A percentile compares a stretch with the other conserved stretches of the same genome.
phyloP scores from a whole-genome alignment of 306 rosid genomes.

The Vicia faba region DNA sequence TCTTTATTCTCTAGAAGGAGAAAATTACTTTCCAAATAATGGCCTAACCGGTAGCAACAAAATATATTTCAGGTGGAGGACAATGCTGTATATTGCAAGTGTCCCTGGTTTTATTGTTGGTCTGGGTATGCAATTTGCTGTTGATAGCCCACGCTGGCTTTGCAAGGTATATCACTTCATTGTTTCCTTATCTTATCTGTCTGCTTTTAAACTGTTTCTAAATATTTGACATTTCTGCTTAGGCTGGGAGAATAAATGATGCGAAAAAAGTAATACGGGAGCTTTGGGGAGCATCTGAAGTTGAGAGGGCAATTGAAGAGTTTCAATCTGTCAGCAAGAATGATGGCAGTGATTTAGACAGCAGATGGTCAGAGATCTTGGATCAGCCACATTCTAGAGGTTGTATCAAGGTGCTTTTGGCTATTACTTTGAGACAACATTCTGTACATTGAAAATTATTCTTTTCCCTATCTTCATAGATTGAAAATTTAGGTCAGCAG shows the following conservation, averaged over 20 bases:
- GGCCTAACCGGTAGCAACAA: constrained; percentile 10
- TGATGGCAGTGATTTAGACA: constrained; percentile 77
- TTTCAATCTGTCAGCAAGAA: constrained; percentile 69
- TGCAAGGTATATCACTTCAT: constrained; percentile 66
- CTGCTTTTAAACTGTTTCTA: constrained; percentile 20
- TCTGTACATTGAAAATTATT: constrained; percentile 16
- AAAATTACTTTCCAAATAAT: constrained; percentile 29
- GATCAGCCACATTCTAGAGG: constrained; percentile 88
- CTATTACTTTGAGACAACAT: constrained; percentile 28
- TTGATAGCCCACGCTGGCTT: constrained; percentile 95
- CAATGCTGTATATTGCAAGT: constrained; percentile 80
- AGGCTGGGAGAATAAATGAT: constrained; percentile 74
- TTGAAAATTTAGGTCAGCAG: constrained; percentile 18
- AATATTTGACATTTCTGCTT: constrained; percentile 34
- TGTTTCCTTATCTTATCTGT: constrained; percentile 20
- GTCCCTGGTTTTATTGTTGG: constrained; percentile 71
- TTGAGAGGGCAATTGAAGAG: constrained; percentile 73
- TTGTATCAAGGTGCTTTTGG: constrained; percentile 71
- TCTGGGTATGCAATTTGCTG: constrained; percentile 87
- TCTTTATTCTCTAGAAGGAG: constrained; percentile 2
- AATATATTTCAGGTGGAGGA: constrained; percentile 98
- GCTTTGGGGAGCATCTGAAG: constrained; percentile 86
- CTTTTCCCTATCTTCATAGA: constrained; percentile 8
- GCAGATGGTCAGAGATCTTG: constrained; percentile 77
- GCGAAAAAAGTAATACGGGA: constrained; percentile 63